phyloP scores from a whole-genome alignment of 1,139 yeast species.

The Taphrina confusa region DNA sequence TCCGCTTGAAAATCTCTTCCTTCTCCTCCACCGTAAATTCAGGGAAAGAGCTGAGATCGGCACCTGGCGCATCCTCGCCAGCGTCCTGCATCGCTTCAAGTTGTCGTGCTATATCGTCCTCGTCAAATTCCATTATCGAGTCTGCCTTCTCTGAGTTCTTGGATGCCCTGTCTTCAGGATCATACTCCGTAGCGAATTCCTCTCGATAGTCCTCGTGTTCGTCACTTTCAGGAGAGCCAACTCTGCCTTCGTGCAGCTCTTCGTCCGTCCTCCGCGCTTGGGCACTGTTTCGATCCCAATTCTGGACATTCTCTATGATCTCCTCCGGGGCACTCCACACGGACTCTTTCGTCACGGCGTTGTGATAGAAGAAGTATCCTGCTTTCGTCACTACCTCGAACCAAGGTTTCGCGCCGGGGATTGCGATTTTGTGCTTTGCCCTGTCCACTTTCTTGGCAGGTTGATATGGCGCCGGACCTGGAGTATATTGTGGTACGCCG shows the following conservation, averaged over 20 bases:
- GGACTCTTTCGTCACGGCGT: constrained; percentile 46
- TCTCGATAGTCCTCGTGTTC: constrained; percentile 18
- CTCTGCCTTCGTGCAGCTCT: not conserved
- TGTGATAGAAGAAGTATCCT: constrained; percentile 54
- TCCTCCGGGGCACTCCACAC: constrained; percentile 49
- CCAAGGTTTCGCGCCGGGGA: constrained; percentile 47
- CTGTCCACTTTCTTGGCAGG: constrained; percentile 10
- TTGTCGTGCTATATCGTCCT: constrained; percentile 41
- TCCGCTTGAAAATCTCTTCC: constrained; percentile 32
- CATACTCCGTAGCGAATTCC: constrained; percentile 35
- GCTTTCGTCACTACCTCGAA: constrained; percentile 50
- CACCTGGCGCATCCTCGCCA: constrained; percentile 29
- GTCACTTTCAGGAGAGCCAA: constrained; percentile 16
- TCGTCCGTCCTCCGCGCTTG: constrained; percentile 14
- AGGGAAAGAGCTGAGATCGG: constrained; percentile 39
- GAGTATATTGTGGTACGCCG: not conserved
- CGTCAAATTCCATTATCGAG: constrained; percentile 39
- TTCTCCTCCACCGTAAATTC: constrained; percentile 36
- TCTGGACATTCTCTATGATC: constrained; percentile 44
- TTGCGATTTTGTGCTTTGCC: constrained; percentile 33
- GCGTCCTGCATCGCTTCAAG: constrained; percentile 41
- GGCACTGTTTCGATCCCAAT: constrained; percentile 1
- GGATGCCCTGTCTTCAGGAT: constrained; percentile 39
- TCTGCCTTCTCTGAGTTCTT: constrained; percentile 39
- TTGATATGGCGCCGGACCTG: not conserved